A percentile compares a stretch with the other conserved stretches of the same genome.
Conservation (phyloP, 192 early-diverging fungal species). For the Rhizophagus prolifer region DNA sequence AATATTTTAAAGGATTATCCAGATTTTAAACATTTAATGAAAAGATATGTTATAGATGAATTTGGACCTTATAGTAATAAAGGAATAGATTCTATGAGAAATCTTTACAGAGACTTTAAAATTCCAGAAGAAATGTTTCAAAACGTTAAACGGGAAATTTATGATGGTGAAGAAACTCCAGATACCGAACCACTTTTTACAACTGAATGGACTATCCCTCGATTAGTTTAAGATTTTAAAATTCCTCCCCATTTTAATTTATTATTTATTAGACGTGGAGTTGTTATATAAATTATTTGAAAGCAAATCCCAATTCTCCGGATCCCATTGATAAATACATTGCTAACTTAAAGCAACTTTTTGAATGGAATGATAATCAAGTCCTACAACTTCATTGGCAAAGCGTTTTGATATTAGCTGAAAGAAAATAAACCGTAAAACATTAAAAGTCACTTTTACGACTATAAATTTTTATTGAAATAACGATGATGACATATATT, state of each 20-base stretch:
- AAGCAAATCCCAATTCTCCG: constrained; percentile 35
- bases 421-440: constrained; percentile 5
- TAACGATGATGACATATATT: not conserved
- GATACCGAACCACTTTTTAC: constrained; percentile 33
- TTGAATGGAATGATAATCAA: constrained; percentile 32
- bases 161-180: not conserved
- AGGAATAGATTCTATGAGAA: constrained; percentile 43
- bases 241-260: not conserved
- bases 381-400: constrained; percentile 51
- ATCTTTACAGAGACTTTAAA: constrained; percentile 44
- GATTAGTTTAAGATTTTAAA: constrained; percentile 25
- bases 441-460: too few relatives aligned
- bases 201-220: constrained; percentile 39
- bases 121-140: constrained; percentile 46
- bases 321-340: constrained; percentile 51
- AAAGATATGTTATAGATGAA: constrained; percentile 31
- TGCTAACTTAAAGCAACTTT: constrained; percentile 32
- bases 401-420: constrained; percentile 45
- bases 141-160: constrained; percentile 36
- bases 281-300: constrained; percentile 51
- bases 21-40: constrained; percentile 35
- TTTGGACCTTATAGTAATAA: constrained; percentile 48
- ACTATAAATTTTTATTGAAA: not conserved
- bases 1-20: constrained; percentile 41
- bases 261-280: constrained; percentile 43